phyloP scores from a whole-genome alignment of 169 alveolate species.

The Plasmodium vinckei region DNA sequence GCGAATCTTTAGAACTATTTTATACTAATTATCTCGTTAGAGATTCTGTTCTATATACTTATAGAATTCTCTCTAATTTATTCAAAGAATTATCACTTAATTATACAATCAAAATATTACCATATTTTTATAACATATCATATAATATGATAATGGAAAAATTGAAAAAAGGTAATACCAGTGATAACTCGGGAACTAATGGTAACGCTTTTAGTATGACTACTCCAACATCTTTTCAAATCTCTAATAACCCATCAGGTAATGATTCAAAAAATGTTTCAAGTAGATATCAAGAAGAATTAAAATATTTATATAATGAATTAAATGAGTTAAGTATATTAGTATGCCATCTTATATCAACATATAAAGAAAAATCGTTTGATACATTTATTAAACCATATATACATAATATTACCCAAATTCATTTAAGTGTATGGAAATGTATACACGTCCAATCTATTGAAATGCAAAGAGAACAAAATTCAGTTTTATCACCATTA shows the following conservation, averaged over 20 bases:
- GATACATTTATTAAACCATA: slow-evolving; percentile 68
- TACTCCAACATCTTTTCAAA: slow-evolving; percentile 50
- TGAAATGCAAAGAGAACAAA: slow-evolving; percentile 77
- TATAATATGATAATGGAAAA: slow-evolving; percentile 55
- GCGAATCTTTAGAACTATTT: slow-evolving; percentile 69
- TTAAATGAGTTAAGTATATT: slow-evolving; percentile 56
- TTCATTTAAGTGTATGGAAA: slow-evolving; percentile 56
- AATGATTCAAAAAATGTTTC: background rate
- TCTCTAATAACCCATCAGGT: background rate
- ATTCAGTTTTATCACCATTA: slow-evolving; percentile 61
- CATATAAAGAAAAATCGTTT: slow-evolving; percentile 62
- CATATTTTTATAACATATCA: slow-evolving; percentile 66
- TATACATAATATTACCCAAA: slow-evolving; percentile 64
- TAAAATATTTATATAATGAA: slow-evolving; percentile 64
- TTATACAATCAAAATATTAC: slow-evolving; percentile 57
- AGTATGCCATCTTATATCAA: slow-evolving; percentile 70
- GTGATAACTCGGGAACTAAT: background rate
- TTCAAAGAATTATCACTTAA: slow-evolving; percentile 73
- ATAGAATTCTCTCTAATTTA: slow-evolving; percentile 49
- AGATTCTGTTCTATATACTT: slow-evolving; percentile 61
- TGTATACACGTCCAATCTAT: slow-evolving; percentile 62
- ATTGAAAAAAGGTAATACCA: slow-evolving; percentile 20
- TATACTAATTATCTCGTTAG: slow-evolving; percentile 60
- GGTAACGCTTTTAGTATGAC: slow-evolving; percentile 18
- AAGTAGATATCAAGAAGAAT: slow-evolving; percentile 34